A percentile compares a stretch with the other conserved stretches of the same genome.
phyloP scores from a whole-genome alignment of 495 filamentous ascomycete genomes.

The Penicillium samsonianum region DNA sequence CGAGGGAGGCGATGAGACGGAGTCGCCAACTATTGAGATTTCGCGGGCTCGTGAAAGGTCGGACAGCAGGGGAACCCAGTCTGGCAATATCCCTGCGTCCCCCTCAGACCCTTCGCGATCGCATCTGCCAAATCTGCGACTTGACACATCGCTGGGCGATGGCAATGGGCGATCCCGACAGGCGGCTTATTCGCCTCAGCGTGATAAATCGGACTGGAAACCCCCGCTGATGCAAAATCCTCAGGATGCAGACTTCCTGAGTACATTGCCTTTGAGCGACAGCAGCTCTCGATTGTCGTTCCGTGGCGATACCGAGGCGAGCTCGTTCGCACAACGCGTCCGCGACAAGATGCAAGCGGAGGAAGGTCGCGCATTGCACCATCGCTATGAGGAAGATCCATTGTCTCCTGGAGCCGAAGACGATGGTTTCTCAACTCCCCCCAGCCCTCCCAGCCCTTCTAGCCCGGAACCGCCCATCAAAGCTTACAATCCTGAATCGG shows the following conservation, averaged over 20 bases:
- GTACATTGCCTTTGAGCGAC: constrained; percentile 34
- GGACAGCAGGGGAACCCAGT: constrained; percentile 28
- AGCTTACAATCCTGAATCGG: constrained; percentile 22
- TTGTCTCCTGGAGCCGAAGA: constrained; percentile 34
- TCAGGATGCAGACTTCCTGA: constrained; percentile 44
- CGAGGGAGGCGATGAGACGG: constrained; percentile 81
- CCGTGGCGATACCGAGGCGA: constrained; percentile 42
- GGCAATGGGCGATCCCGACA: constrained; percentile 18
- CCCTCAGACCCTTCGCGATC: constrained; percentile 20
- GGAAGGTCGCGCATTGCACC: constrained; percentile 68
- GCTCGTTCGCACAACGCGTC: constrained; percentile 54
- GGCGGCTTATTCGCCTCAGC: constrained; percentile 15
- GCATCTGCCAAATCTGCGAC: constrained; percentile 31
- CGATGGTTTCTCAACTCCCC: constrained; percentile 17
- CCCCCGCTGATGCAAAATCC: constrained; percentile 34
- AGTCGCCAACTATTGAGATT: constrained; percentile 67
- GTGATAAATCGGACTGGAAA: constrained; percentile 25
- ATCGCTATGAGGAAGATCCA: constrained; percentile 35
- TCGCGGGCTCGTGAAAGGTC: constrained; percentile 51
- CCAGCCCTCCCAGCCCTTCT: constrained; percentile 12
- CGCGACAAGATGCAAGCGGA: constrained; percentile 73
- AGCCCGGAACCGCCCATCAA: constrained; percentile 18
- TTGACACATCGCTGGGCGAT: constrained; percentile 44
- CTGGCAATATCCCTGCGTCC: constrained; percentile 15
- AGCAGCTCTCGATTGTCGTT: constrained; percentile 46